Conservation (phyloP, 78 protist species). For the Tieghemostelium lacteum region DNA sequence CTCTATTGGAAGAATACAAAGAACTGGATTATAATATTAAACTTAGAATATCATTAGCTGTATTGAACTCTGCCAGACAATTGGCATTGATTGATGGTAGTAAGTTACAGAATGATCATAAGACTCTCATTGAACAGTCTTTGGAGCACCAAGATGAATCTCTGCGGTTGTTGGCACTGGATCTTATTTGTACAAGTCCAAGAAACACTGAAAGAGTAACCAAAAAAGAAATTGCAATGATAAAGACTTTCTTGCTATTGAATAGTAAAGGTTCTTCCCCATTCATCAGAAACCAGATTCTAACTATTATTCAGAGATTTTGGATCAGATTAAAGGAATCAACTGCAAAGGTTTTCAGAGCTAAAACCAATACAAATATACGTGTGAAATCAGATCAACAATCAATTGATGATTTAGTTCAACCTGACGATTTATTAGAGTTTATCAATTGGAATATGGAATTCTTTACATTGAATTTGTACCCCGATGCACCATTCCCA, state of each 20-base stretch:
- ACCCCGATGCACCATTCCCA: constrained; percentile 82
- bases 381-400: not conserved
- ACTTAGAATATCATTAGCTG: constrained; percentile 45
- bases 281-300: constrained; percentile 57
- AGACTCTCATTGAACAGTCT: constrained; percentile 17
- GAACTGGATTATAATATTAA: constrained; percentile 24
- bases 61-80: constrained; percentile 48
- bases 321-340: constrained; percentile 60
- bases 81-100: constrained; percentile 22
- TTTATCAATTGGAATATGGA: constrained; percentile 41
- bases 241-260: constrained; percentile 28
- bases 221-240: constrained; percentile 17
- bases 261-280: constrained; percentile 60
- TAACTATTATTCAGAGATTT: constrained; percentile 41
- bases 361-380: constrained; percentile 17
- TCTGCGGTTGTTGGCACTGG: constrained; percentile 60
- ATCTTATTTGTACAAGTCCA: constrained; percentile 62
- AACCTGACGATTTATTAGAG: not conserved
- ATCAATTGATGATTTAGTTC: not conserved
- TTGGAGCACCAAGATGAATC: constrained; percentile 61
- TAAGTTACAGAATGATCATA: constrained; percentile 3
- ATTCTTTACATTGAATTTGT: constrained; percentile 17
- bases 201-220: constrained; percentile 69
- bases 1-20: not conserved
- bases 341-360: constrained; percentile 45